Evolutionary conservation across 2,329 filamentous ascomycete species (phyloP).

Genomic region (Diplodia sapinea): DNA sequence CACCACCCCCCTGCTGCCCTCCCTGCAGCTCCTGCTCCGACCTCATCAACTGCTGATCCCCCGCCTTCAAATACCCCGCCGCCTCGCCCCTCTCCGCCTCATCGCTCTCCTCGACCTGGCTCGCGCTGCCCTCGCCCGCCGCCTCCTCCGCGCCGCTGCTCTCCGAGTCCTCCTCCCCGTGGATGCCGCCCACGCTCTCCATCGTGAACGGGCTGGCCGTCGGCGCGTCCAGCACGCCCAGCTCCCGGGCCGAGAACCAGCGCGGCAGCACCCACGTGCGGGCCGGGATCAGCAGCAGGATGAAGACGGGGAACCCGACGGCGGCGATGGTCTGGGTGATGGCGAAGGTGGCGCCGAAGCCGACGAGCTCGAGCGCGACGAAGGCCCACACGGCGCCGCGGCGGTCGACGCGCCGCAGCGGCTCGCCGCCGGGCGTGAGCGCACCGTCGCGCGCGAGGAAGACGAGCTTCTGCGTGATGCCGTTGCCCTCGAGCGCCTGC

Average conservation of each 20-base stretch:
- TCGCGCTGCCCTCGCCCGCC: slow-evolving; percentile 7
- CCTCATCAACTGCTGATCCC: slow-evolving; percentile 18
- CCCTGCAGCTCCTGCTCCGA: slow-evolving; percentile 10
- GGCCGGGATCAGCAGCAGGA: slow-evolving; percentile 62
- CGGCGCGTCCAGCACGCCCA: slow-evolving; percentile 59
- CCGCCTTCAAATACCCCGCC: slow-evolving; percentile 15
- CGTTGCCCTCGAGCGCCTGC: slow-evolving; percentile 59
- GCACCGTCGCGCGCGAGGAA: slow-evolving; percentile 56
- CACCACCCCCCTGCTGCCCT: slow-evolving; percentile 27
- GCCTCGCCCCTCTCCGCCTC: slow-evolving; percentile 41
- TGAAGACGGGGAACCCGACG: slow-evolving; percentile 65
- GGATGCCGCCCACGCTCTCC: slow-evolving; percentile 56
- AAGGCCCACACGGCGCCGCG: slow-evolving; percentile 56
- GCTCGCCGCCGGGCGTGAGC: slow-evolving; percentile 57
- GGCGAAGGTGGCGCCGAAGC: slow-evolving; percentile 61
- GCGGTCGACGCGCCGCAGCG: slow-evolving; percentile 52
- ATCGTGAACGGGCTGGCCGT: slow-evolving; percentile 62
- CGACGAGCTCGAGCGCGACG: slow-evolving; percentile 58
- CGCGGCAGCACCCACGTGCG: slow-evolving; percentile 57
- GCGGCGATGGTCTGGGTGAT: slow-evolving; percentile 66
- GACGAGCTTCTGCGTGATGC: slow-evolving; percentile 59
- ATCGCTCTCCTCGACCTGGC: slow-evolving; percentile 37
- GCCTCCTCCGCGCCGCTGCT: neutral
- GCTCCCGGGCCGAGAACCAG: slow-evolving; percentile 57
- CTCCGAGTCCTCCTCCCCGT: neutral